These are phyloP conservation scores for Chlorella sorokiniana DNA, from an alignment of 139 green algal genomes.

Conservation along the genomic window DNA sequence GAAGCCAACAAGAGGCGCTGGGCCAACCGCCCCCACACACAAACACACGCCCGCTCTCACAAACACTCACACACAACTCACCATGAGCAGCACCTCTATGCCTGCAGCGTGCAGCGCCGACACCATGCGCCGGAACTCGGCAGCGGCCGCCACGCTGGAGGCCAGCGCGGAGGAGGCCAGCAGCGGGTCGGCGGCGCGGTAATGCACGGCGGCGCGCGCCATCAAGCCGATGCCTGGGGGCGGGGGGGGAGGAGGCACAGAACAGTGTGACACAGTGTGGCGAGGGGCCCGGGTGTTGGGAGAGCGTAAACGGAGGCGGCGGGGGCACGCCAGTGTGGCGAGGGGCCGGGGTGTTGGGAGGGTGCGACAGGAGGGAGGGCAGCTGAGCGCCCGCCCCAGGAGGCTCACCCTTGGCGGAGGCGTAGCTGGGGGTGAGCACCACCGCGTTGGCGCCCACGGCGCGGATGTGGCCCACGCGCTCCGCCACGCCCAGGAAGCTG, in stretches of 20 bases:
- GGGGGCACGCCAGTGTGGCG: neutral
- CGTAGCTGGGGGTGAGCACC: slow-evolving; percentile 55
- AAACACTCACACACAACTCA: neutral
- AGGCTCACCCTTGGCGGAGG: slow-evolving; percentile 26
- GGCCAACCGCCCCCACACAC: too few species aligned
- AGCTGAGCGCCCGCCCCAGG: neutral
- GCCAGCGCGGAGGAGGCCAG: slow-evolving; percentile 33
- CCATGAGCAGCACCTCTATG: slow-evolving; percentile 73
- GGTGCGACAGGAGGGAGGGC: neutral
- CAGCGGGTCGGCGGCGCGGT: slow-evolving; percentile 59
- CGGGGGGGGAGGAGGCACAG: neutral
- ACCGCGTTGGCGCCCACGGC: slow-evolving; percentile 55
- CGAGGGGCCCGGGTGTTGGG: neutral
- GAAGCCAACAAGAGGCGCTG: too few species aligned
- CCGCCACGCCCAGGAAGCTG: slow-evolving; percentile 71
- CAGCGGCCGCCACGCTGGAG: slow-evolving; percentile 34
- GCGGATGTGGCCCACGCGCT: slow-evolving; percentile 47
- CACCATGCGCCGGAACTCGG: slow-evolving; percentile 68
- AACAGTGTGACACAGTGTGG: neutral
- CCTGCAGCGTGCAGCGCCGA: slow-evolving; percentile 59
- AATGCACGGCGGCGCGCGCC: slow-evolving; percentile 49
- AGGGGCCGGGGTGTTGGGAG: neutral
- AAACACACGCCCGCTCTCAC: too few species aligned
- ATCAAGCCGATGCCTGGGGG: slow-evolving; percentile 23
- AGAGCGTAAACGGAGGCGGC: neutral